Percentiles rank a stretch among this genome's conserved stretches.
Conservation (phyloP, 208 protist genomes). For the Leishmania aethiopica region DNA sequence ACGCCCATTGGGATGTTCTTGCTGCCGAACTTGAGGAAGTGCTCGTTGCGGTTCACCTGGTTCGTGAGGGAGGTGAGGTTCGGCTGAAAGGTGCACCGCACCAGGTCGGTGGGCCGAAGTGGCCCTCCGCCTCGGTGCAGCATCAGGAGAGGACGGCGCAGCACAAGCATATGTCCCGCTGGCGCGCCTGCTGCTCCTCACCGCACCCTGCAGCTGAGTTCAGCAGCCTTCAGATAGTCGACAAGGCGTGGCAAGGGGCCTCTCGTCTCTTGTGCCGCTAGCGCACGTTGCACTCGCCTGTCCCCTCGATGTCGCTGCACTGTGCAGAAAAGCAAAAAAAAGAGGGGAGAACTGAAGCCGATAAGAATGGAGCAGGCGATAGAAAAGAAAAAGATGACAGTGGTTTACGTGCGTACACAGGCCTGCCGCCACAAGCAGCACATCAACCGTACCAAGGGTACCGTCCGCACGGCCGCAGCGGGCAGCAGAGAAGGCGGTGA, state of each 20-base stretch:
- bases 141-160: not conserved
- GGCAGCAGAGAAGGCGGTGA: not conserved
- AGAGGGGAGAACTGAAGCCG: not conserved
- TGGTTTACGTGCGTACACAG: not conserved
- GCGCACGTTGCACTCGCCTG: not conserved
- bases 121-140: not conserved
- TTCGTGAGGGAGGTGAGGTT: slow-evolving; percentile 90
- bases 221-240: not conserved
- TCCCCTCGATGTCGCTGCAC: not conserved
- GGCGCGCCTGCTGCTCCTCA: not conserved
- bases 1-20: slow-evolving; percentile 46
- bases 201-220: not conserved
- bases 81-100: slow-evolving; percentile 54
- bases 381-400: not conserved
- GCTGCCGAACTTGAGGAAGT: slow-evolving; percentile 74
- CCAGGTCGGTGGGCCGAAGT: slow-evolving; percentile 22
- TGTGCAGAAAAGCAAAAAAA: not conserved
- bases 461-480: not conserved
- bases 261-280: not conserved
- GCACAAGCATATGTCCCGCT: not conserved
- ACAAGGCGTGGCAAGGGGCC: not conserved
- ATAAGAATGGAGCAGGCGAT: not conserved
- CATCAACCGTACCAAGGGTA: not conserved
- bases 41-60: slow-evolving; percentile 71
- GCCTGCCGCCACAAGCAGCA: not conserved